phyloP scores from a whole-genome alignment of 1,284 basidiomycete genomes.

The Thecaphora frezii region DNA sequence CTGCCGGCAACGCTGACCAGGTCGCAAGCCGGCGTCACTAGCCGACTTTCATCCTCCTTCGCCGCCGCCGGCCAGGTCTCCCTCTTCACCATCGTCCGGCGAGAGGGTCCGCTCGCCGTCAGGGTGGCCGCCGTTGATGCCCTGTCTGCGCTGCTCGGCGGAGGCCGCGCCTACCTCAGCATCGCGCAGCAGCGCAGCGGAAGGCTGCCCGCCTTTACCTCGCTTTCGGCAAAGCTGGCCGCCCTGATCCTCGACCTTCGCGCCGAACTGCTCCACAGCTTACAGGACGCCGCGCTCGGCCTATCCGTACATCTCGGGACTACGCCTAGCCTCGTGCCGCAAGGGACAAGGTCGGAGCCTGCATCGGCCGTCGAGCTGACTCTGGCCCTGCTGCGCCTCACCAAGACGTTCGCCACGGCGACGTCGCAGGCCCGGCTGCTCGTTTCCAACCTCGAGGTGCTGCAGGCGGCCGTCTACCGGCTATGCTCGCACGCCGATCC shows the following conservation, averaged over 20 bases:
- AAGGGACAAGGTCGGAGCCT: not conserved
- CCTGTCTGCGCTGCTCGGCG: conserved; percentile 12
- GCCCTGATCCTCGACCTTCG: conserved; percentile 26
- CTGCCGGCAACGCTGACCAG: too few relatives aligned
- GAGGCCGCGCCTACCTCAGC: conserved; percentile 16
- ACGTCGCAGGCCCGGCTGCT: conserved; percentile 18
- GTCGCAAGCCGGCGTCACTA: too few relatives aligned
- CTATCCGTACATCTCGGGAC: too few relatives aligned
- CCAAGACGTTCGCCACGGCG: conserved; percentile 8
- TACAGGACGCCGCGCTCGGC: conserved; percentile 9
- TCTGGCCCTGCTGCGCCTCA: conserved; percentile 15
- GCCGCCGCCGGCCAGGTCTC: conserved; percentile 3
- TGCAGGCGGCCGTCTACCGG: conserved; percentile 6
- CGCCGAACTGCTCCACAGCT: conserved; percentile 10
- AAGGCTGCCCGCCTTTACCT: conserved; percentile 22
- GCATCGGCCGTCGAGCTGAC: conserved; percentile 6
- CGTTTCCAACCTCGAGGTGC: conserved; percentile 3
- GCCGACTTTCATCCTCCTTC: not conserved
- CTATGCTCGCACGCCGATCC: conserved; percentile 17
- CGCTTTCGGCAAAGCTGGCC: conserved; percentile 24
- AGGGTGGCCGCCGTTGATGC: conserved; percentile 17
- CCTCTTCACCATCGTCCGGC: conserved; percentile 16
- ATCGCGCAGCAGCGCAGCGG: conserved; percentile 25
- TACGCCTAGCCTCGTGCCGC: conserved; percentile 4
- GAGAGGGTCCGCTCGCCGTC: conserved; percentile 14